Conservation (phyloP, 2,329 filamentous ascomycete genomes). For the Diaporthe velutina region DNA sequence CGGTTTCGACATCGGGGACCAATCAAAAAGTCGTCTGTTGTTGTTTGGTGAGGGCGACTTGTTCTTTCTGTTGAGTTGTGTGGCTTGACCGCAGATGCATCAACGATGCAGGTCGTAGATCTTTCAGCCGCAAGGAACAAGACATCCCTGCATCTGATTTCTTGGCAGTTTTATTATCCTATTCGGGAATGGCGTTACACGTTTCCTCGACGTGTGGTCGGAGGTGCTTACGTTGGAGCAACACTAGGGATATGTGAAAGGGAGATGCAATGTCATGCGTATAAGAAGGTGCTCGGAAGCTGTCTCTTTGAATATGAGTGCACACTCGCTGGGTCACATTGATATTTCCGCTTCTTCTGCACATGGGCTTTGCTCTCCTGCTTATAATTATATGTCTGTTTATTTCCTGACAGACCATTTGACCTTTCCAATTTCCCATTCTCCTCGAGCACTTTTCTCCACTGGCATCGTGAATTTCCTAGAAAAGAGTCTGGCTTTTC, state of each 20-base stretch:
- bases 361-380: too few species aligned
- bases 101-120: not conserved
- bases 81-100: not conserved
- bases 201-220: not conserved
- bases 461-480: too few species aligned
- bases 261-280: not conserved
- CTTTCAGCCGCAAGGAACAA: not conserved
- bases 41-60: not conserved
- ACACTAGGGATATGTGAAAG: not conserved
- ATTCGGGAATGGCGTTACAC: not conserved
- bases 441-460: too few species aligned
- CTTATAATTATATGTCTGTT: too few species aligned
- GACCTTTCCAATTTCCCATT: not conserved
- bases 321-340: not conserved
- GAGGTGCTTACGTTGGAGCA: not conserved
- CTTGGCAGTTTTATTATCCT: conserved; percentile 20
- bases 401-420: too few species aligned
- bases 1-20: not conserved
- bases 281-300: not conserved
- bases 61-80: not conserved
- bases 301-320: not conserved
- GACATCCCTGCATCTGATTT: not conserved
- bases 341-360: too few species aligned
- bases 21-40: not conserved
- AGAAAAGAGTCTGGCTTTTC: too few species aligned